These are phyloP conservation scores for Populus hybrid DNA, from an alignment of 441 rosid species.

Conservation along the genomic window DNA sequence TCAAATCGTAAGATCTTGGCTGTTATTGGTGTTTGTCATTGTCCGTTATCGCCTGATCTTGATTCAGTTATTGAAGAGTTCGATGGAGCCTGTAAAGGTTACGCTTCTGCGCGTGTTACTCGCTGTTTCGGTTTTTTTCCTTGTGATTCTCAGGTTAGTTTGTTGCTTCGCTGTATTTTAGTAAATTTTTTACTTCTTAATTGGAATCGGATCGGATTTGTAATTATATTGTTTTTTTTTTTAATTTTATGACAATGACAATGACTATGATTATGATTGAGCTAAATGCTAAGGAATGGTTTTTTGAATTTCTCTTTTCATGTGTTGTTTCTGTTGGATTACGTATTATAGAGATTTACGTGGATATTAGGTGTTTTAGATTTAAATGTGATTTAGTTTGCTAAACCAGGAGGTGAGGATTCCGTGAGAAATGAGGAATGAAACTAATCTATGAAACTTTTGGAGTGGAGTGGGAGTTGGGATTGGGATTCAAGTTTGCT, in stretches of 20 bases:
- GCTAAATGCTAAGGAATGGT: neutral
- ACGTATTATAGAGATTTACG: neutral
- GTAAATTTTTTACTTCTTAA: neutral
- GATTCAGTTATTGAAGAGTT: slow-evolving; percentile 59
- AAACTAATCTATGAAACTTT: neutral
- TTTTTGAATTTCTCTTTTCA: neutral
- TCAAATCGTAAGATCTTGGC: slow-evolving; percentile 77
- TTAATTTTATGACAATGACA: neutral
- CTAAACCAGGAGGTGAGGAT: neutral
- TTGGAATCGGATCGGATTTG: neutral
- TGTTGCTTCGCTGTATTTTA: neutral
- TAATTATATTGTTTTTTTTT: neutral
- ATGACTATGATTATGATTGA: neutral
- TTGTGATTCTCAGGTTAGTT: slow-evolving; percentile 66
- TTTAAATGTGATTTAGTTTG: neutral
- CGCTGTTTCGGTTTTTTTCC: slow-evolving; percentile 96
- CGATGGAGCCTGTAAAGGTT: slow-evolving; percentile 48
- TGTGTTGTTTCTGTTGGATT: neutral
- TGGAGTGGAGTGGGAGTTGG: no score
- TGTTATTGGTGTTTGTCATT: slow-evolving; percentile 85
- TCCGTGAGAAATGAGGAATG: neutral
- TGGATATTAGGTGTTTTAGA: neutral
- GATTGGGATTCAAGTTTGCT: neutral
- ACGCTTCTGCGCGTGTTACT: slow-evolving; percentile 65
- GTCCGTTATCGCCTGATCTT: slow-evolving; percentile 90